A percentile compares a stretch with the other conserved stretches of the same genome.
phyloP scores from a whole-genome alignment of 768 basidiomycete species.

The Floccularia luteovirens region DNA sequence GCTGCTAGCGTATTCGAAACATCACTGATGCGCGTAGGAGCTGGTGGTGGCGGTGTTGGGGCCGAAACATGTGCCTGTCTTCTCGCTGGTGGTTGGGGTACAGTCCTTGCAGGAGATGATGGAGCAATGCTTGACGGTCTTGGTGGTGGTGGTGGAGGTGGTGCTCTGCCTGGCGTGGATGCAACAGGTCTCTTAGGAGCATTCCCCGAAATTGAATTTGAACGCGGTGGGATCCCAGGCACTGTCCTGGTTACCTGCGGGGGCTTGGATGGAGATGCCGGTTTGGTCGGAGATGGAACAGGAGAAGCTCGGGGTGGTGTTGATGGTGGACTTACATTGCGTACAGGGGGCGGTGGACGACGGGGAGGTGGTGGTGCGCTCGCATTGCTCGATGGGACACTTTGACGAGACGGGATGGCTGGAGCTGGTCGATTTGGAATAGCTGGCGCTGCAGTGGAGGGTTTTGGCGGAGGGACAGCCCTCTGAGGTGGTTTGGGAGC shows the following conservation, averaged over 20 bases:
- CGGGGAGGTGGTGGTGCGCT: slow-evolving; percentile 33
- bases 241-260: too few relatives aligned
- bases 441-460: slow-evolving; percentile 21
- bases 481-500: slow-evolving; percentile 25
- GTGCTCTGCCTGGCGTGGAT: slow-evolving; percentile 6
- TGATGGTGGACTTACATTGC: slow-evolving; percentile 22
- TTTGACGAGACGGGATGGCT: slow-evolving; percentile 18
- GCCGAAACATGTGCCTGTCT: slow-evolving; percentile 18
- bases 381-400: slow-evolving; percentile 12
- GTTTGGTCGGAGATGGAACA: slow-evolving; percentile 20
- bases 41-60: slow-evolving; percentile 23
- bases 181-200: too few relatives aligned
- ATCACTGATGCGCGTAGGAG: slow-evolving; percentile 36
- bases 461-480: slow-evolving; percentile 20
- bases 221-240: too few relatives aligned
- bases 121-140: slow-evolving; percentile 11
- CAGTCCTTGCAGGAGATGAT: slow-evolving; percentile 19
- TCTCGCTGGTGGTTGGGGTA: slow-evolving; percentile 28
- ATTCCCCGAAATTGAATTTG: too few relatives aligned
- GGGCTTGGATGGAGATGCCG: slow-evolving; percentile 11
- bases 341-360: slow-evolving; percentile 28
- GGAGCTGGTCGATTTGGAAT: slow-evolving; percentile 22
- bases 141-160: slow-evolving; percentile 8
- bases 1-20: slow-evolving; percentile 23
- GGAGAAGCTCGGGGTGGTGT: slow-evolving; percentile 19